Evolutionary conservation across 192 early-diverging fungal genomes (phyloP).

Genomic region (Coemansia sp.): DNA sequence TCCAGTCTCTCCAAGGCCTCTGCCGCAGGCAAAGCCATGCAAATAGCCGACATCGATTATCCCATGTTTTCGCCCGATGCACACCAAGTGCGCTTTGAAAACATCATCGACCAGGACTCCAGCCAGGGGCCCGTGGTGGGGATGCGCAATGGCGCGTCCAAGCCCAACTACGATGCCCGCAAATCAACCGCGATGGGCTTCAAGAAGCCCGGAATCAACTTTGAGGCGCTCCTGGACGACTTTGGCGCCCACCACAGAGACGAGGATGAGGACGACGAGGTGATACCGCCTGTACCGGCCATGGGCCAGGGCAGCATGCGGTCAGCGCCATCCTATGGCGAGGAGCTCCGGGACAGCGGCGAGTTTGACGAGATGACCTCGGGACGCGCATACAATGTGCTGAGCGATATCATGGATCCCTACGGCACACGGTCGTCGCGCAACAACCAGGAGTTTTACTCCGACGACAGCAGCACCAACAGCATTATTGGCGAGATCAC

Average conservation of each 20-base stretch:
- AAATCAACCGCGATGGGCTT: conserved; percentile 38
- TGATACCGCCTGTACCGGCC: conserved; percentile 1
- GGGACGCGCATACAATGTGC: conserved; percentile 35
- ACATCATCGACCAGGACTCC: neutral
- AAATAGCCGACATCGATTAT: neutral
- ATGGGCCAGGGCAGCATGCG: neutral
- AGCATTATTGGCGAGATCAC: conserved; percentile 33
- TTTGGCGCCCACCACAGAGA: neutral
- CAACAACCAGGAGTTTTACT: conserved; percentile 28
- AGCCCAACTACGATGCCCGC: conserved; percentile 32
- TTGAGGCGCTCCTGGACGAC: conserved; percentile 42
- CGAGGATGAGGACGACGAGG: conserved; percentile 13
- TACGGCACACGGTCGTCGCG: conserved; percentile 19
- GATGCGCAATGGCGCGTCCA: conserved; percentile 3
- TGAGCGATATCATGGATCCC: conserved; percentile 47
- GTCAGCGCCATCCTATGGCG: neutral
- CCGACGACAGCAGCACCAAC: conserved; percentile 33
- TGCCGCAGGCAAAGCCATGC: neutral
- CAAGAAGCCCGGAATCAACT: conserved; percentile 45
- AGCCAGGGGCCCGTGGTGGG: neutral
- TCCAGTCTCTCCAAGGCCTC: neutral
- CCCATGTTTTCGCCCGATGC: neutral
- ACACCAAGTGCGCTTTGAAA: neutral
- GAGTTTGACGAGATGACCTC: conserved; percentile 28
- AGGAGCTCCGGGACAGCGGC: conserved; percentile 10